Evolutionary conservation across 176 grass and related monocot species (phyloP).

Genomic region (Bolboschoenus planiculmis): DNA sequence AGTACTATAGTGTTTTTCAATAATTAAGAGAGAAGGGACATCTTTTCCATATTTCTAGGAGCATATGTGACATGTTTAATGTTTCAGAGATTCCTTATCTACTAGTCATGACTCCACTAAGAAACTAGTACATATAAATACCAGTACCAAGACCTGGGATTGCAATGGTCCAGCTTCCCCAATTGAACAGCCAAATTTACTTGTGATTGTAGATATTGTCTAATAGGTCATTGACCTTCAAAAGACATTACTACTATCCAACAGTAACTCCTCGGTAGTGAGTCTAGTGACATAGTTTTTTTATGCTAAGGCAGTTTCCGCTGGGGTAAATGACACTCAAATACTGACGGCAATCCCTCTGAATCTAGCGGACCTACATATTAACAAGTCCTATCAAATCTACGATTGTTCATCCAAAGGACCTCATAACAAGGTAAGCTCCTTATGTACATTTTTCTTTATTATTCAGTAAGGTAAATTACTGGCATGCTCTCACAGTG

Average conservation of each 20-base stretch:
- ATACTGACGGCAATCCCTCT: conserved; percentile 29
- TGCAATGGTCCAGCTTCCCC: neutral
- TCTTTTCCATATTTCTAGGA: neutral
- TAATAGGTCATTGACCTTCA: neutral
- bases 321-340: neutral
- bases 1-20: neutral
- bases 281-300: neutral
- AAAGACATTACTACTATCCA: neutral
- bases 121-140: neutral
- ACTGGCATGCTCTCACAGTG: neutral
- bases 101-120: neutral
- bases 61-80: neutral
- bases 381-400: neutral
- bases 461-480: neutral
- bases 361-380: neutral
- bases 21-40: neutral
- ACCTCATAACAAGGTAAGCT: conserved; percentile 8
- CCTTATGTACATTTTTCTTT: neutral
- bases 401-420: neutral
- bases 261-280: neutral
- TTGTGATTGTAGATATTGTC: neutral
- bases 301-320: conserved; percentile 16
- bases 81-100: neutral
- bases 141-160: neutral
- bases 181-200: neutral